Evolutionary conservation across 192 early-diverging fungal species (phyloP), one percentile per base, ranked within the genome.

Genomic region (Chytriomyces hyalinus): DNA sequence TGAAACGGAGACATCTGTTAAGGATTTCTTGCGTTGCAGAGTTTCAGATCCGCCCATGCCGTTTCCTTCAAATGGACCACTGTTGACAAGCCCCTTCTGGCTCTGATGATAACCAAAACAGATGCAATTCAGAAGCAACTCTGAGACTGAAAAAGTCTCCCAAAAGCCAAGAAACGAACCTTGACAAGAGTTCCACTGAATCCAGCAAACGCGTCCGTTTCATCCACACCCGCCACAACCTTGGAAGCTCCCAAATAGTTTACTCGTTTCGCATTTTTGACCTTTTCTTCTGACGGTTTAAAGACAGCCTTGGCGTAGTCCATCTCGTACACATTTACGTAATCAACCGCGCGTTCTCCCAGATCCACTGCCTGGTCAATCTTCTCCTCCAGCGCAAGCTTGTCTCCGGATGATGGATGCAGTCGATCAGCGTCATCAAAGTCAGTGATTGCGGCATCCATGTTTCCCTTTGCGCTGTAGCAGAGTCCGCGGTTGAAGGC

Each of bases 401-500:
- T 48, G 15, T 75, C 78, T 36, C 50, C 79, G 28, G 36, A 22
- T 49, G 71, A 26, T 20, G 70, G 65, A 11, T 67, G 76, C 6
- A 20, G 59, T 11, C 65, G 66, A 26, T 73, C 81, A n/a, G 92
- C 91, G 49, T 87, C 83, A 72, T 91, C 87, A 57, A 97, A 87
- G 82, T 97, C 94, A 0, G 84, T 81, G 61, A 90, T 84, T 26
- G 90, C 95, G 6, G 86, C 84, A 47, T 92, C 84, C 53, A 87
- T 87, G 70, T 96, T 85, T 4, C 91, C 90, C 48, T 95, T 65
- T 24, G 92, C 93, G 11, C 94, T 87, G 75, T 90, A 89, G 80
- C 92, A 93, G 36, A 99, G 87, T 1, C 91, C 96, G 15, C 94
- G 90, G 82, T 98, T 98, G 88, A 94, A 99, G 63, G 93, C 79